These are phyloP conservation scores for Corymbia citriodora DNA, from an alignment of 441 rosid species.

Conservation along the genomic window DNA sequence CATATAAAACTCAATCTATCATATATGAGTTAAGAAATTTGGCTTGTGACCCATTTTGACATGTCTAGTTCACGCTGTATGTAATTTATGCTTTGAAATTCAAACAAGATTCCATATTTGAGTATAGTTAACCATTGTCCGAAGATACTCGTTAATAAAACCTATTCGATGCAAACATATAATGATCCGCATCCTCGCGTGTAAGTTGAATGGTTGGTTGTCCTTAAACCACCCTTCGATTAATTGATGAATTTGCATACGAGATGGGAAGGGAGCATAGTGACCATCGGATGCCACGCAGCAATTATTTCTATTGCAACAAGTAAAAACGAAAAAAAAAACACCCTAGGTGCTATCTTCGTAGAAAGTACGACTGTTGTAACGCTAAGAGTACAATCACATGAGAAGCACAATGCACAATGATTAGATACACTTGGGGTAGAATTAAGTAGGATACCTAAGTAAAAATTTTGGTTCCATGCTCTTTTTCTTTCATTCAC, in stretches of 20 bases:
- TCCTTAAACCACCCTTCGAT: neutral
- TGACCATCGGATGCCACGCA: neutral
- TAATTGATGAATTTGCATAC: neutral
- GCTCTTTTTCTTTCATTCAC: too few species aligned
- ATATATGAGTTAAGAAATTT: neutral
- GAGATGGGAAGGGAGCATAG: neutral
- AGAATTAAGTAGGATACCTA: too few species aligned
- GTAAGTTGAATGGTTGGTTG: neutral
- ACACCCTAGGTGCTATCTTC: rapidly evolving
- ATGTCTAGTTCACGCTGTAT: neutral
- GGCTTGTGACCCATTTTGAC: neutral
- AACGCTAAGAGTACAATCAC: neutral
- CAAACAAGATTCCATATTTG: rapidly evolving
- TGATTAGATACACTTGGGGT: too few species aligned
- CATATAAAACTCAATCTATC: neutral
- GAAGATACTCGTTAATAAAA: rapidly evolving
- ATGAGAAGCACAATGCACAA: neutral
- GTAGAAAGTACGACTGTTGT: neutral
- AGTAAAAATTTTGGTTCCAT: too few species aligned
- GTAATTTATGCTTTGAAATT: neutral
- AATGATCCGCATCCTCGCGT: neutral
- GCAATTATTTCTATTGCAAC: neutral
- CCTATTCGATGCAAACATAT: neutral
- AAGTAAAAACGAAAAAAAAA: neutral
- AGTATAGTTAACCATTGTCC: rapidly evolving